phyloP scores from a whole-genome alignment of 768 basidiomycete genomes.

The Fistulinella prunicolor region DNA sequence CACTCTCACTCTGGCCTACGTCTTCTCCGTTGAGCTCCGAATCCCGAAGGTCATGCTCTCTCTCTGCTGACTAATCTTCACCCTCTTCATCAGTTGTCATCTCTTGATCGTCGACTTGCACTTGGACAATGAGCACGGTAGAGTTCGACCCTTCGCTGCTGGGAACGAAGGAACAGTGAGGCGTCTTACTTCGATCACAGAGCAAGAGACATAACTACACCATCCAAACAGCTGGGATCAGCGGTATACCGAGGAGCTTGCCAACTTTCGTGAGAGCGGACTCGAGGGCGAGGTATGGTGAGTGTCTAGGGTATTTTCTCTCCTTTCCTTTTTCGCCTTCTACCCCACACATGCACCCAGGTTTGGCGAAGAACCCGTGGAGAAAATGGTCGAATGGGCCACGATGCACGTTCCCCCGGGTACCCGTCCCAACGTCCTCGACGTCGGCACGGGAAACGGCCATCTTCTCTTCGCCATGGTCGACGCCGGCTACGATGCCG shows the following conservation, averaged over 20 bases:
- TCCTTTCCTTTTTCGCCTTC: background rate
- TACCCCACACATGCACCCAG: slow-evolving; percentile 35
- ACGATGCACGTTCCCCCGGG: slow-evolving; percentile 50
- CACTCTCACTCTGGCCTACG: slow-evolving; percentile 8
- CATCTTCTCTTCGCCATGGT: slow-evolving; percentile 67
- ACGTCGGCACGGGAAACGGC: slow-evolving; percentile 82
- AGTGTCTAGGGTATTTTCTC: no score
- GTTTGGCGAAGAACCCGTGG: slow-evolving; percentile 75
- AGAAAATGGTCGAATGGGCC: slow-evolving; percentile 80
- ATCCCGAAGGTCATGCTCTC: no score
- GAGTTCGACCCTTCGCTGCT: slow-evolving; percentile 70
- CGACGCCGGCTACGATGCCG: slow-evolving; percentile 60
- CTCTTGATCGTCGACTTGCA: background rate
- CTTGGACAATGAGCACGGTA: slow-evolving; percentile 30
- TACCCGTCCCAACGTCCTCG: slow-evolving; percentile 53
- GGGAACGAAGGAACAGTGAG: slow-evolving; percentile 78
- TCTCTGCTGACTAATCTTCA: slow-evolving; percentile 18
- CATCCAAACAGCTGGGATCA: slow-evolving; percentile 62
- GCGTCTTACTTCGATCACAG: background rate
- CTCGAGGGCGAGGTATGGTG: slow-evolving; percentile 88
- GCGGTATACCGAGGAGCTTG: slow-evolving; percentile 68
- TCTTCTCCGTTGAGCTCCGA: no score
- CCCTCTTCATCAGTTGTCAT: background rate
- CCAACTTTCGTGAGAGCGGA: slow-evolving; percentile 71
- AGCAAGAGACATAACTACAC: background rate